A percentile compares a stretch with the other conserved stretches of the same genome.
Evolutionary conservation across 257 asterid genomes (phyloP).

Genomic region (Solanum ossicruentum): DNA sequence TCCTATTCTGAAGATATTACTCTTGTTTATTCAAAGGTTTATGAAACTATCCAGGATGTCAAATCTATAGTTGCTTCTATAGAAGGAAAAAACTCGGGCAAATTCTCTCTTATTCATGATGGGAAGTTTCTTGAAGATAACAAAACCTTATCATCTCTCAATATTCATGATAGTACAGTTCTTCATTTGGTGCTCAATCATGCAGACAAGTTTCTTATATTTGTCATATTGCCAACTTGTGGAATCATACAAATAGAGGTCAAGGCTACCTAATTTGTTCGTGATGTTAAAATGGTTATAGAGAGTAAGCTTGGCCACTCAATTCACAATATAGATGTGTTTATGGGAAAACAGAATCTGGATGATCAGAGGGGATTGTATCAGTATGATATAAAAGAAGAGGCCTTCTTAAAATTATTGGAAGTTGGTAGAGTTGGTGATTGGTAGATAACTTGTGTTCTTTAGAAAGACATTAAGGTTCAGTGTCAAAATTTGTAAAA

Average conservation of each 20-base stretch:
- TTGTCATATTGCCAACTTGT: background rate
- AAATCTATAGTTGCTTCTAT: background rate
- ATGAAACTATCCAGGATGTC: too few species aligned
- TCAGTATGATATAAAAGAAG: background rate
- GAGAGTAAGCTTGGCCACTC: conserved; percentile 8
- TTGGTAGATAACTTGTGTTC: too few species aligned
- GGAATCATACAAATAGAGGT: background rate
- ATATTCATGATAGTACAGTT: background rate
- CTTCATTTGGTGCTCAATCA: background rate
- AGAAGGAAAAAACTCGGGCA: background rate
- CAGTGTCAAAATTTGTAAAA: too few species aligned
- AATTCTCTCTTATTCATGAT: background rate
- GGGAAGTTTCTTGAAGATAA: conserved; percentile 12
- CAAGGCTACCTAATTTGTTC: background rate
- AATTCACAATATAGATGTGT: background rate
- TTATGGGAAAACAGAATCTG: background rate
- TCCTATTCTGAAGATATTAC: too few species aligned
- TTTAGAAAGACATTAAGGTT: too few species aligned
- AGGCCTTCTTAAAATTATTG: too few species aligned
- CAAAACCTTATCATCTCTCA: background rate
- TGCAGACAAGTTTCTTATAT: background rate
- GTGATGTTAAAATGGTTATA: conserved; percentile 1
- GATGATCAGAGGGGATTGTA: background rate
- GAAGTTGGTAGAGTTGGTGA: too few species aligned
- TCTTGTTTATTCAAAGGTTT: background rate